Conservation (phyloP, 1,284 basidiomycete species). For the Rhizoctonia solani region DNA sequence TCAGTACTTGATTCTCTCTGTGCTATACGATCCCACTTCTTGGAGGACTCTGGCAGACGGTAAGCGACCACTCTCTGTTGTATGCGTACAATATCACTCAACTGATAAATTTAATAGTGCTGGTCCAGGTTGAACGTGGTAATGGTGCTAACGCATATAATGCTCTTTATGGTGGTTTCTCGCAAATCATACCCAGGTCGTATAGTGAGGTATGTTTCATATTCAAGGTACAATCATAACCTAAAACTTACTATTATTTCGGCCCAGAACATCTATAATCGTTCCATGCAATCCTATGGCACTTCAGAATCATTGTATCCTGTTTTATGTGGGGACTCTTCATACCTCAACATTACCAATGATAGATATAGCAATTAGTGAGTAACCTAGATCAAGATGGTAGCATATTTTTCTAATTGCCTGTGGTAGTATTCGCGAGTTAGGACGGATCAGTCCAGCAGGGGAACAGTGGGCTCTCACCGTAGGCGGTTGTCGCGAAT, state of each 20-base stretch:
- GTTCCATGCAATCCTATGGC: slow-evolving; percentile 13
- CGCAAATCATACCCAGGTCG: neutral
- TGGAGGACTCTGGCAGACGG: neutral
- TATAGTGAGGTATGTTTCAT: neutral
- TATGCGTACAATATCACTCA: neutral
- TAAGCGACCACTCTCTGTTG: neutral
- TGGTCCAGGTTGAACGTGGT: slow-evolving; percentile 7
- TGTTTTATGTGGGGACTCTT: slow-evolving; percentile 12
- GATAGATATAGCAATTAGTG: slow-evolving; percentile 18
- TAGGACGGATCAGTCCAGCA: neutral
- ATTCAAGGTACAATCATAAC: no score
- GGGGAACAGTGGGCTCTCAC: slow-evolving; percentile 1
- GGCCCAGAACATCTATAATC: slow-evolving; percentile 28
- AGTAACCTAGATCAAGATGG: neutral
- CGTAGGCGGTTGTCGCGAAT: slow-evolving; percentile 3
- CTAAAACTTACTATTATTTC: neutral
- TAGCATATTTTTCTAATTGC: neutral
- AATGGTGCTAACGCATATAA: neutral
- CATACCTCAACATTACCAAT: slow-evolving; percentile 1
- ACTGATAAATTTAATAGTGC: neutral
- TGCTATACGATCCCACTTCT: neutral
- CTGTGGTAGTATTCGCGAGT: neutral
- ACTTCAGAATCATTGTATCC: slow-evolving; percentile 9
- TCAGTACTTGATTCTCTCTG: neutral
- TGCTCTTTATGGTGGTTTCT: neutral